Conservation (phyloP, 140 eudicot genomes). For the Oenanthe javanica region DNA sequence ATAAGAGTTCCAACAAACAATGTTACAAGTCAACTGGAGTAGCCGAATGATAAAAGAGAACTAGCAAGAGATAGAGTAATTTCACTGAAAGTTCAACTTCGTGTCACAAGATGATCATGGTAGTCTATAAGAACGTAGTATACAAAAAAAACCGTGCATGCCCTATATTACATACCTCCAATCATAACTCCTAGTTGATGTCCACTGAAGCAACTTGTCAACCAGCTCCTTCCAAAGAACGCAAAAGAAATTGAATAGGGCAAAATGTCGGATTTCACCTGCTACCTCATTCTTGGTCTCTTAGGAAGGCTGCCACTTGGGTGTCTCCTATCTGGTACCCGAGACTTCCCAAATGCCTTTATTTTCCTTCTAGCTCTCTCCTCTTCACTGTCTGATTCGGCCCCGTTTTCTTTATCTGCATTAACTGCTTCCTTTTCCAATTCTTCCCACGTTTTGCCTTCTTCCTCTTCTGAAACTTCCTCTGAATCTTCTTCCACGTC, state of each 20-base stretch:
- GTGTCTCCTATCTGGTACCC: slow-evolving; percentile 13
- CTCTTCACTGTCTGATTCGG: slow-evolving; percentile 12
- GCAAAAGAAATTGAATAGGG: not conserved
- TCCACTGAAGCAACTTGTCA: not conserved
- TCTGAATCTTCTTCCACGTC: slow-evolving; percentile 11
- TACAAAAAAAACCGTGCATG: not conserved
- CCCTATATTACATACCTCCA: slow-evolving; percentile 4
- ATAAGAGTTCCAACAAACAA: not conserved
- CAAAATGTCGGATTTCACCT: not conserved
- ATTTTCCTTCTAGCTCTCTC: slow-evolving; percentile 15
- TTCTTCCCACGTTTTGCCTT: slow-evolving; percentile 13
- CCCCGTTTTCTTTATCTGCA: slow-evolving; percentile 11
- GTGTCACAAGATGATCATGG: not conserved
- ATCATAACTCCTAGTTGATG: not conserved
- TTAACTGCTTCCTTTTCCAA: slow-evolving; percentile 11
- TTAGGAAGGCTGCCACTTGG: slow-evolving; percentile 15
- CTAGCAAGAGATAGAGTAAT: slow-evolving; percentile 3
- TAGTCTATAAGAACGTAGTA: not conserved
- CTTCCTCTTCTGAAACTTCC: slow-evolving; percentile 5
- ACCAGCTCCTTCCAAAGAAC: not conserved
- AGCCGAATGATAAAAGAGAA: not conserved
- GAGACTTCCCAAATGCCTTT: slow-evolving; percentile 14
- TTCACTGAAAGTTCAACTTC: slow-evolving; percentile 4
- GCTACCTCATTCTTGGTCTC: slow-evolving; percentile 11
- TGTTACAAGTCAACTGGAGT: not conserved